Conservation (phyloP, 2,329 filamentous ascomycete genomes). For the Fusarium illudens region DNA sequence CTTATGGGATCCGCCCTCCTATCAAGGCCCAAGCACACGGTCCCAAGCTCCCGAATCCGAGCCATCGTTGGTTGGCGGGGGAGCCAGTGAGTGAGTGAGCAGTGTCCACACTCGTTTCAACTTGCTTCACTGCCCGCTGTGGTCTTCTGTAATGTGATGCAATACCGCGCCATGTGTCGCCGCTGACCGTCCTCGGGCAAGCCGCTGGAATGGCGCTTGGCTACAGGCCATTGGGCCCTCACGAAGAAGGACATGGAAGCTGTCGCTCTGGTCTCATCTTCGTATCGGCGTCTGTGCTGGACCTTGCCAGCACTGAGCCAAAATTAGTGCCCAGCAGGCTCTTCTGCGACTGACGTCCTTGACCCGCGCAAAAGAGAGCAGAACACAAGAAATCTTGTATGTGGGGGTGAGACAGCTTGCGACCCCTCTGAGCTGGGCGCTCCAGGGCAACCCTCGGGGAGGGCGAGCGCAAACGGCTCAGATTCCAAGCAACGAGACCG, state of each 20-base stretch:
- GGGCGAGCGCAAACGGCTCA: neutral
- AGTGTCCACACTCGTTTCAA: conserved; percentile 41
- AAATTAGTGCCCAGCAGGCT: conserved; percentile 7
- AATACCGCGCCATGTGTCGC: conserved; percentile 25
- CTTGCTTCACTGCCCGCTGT: conserved; percentile 24
- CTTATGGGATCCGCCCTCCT: conserved; percentile 31
- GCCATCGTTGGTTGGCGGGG: conserved; percentile 10
- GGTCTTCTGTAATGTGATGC: conserved; percentile 29
- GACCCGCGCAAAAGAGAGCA: conserved; percentile 3
- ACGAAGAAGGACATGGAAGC: conserved; percentile 4
- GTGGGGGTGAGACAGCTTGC: conserved; percentile 7
- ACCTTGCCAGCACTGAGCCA: neutral
- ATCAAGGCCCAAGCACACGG: conserved; percentile 35
- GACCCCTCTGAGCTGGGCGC: neutral
- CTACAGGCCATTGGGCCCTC: conserved; percentile 9
- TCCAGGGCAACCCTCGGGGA: neutral
- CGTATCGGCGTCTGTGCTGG: neutral
- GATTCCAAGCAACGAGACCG: neutral
- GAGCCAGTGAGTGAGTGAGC: conserved; percentile 19
- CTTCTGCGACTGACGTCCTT: neutral
- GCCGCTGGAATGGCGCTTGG: conserved; percentile 16
- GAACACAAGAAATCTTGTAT: neutral
- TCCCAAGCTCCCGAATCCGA: conserved; percentile 16
- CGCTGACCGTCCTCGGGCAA: conserved; percentile 10
- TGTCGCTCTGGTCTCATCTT: neutral